Conservation (phyloP, 495 filamentous ascomycete genomes). For the Hypoxylon lienhwacheense region DNA sequence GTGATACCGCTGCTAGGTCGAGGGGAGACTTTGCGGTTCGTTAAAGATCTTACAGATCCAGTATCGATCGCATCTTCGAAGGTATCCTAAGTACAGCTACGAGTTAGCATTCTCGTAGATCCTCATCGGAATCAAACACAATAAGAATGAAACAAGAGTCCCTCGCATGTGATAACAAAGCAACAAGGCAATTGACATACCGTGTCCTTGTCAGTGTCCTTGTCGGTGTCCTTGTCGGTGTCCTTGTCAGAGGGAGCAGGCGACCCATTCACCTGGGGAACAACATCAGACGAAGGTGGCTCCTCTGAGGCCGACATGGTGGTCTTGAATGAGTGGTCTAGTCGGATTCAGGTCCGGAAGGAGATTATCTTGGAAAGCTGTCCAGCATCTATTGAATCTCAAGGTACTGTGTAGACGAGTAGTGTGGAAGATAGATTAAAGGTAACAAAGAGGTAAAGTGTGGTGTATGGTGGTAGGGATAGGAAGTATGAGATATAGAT, state of each 20-base stretch:
- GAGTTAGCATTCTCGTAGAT: conserved; percentile 15
- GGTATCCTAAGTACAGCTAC: conserved; percentile 58
- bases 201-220: conserved; percentile 47
- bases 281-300: conserved; percentile 26
- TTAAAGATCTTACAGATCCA: conserved; percentile 51
- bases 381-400: conserved; percentile 19
- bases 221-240: too few relatives aligned
- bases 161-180: conserved; percentile 11
- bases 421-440: background rate
- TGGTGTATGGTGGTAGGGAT: background rate
- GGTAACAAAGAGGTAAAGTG: too few relatives aligned
- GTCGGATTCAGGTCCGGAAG: conserved; percentile 2
- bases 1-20: conserved; percentile 27
- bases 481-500: conserved; percentile 1
- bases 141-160: conserved; percentile 2
- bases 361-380: conserved; percentile 9
- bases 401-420: too few relatives aligned
- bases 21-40: conserved; percentile 53
- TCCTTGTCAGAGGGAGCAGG: conserved; percentile 43
- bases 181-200: conserved; percentile 33
- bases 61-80: conserved; percentile 77
- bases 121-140: conserved; percentile 3
- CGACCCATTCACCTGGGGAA: conserved; percentile 33
- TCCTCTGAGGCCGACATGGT: conserved; percentile 38
- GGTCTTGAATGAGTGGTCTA: conserved; percentile 5